A percentile compares a stretch with the other conserved stretches of the same genome.
Conservation (phyloP, 2,329 filamentous ascomycete species). For the Penicillium sp. region DNA sequence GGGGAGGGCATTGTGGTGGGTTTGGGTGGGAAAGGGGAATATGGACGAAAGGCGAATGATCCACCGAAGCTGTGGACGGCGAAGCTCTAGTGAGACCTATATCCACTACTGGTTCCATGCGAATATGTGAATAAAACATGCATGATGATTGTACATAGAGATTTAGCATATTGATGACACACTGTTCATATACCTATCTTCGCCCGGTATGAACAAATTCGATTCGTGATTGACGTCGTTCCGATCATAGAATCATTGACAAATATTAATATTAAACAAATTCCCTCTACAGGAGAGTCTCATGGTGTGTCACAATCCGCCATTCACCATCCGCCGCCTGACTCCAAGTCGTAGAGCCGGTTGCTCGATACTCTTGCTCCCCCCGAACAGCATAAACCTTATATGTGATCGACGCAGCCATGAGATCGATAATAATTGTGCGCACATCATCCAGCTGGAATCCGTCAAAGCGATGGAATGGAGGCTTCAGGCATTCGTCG, state of each 20-base stretch:
- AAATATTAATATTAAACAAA: neutral
- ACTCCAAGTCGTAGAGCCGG: conserved; percentile 37
- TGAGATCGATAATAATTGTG: conserved; percentile 37
- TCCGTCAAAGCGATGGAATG: conserved; percentile 38
- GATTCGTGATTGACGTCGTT: neutral
- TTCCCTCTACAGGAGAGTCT: conserved; percentile 29
- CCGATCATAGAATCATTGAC: neutral
- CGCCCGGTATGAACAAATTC: neutral
- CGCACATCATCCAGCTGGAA: conserved; percentile 33
- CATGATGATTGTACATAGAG: neutral
- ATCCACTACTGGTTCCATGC: neutral
- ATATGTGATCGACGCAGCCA: conserved; percentile 38
- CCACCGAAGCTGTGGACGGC: conserved; percentile 16
- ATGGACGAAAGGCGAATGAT: conserved; percentile 17
- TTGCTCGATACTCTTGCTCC: conserved; percentile 29
- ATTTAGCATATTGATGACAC: neutral
- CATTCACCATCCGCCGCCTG: conserved; percentile 42
- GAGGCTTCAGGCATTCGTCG: conserved; percentile 28
- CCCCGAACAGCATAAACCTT: conserved; percentile 30
- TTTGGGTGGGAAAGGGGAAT: conserved; percentile 22
- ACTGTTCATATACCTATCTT: neutral
- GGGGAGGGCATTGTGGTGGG: conserved; percentile 41
- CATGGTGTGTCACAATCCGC: conserved; percentile 34
- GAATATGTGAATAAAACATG: neutral
- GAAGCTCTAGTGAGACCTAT: conserved; percentile 14